Evolutionary conservation across 768 basidiomycete species (phyloP).

Genomic region (Porpolomopsis calyptriformis): DNA sequence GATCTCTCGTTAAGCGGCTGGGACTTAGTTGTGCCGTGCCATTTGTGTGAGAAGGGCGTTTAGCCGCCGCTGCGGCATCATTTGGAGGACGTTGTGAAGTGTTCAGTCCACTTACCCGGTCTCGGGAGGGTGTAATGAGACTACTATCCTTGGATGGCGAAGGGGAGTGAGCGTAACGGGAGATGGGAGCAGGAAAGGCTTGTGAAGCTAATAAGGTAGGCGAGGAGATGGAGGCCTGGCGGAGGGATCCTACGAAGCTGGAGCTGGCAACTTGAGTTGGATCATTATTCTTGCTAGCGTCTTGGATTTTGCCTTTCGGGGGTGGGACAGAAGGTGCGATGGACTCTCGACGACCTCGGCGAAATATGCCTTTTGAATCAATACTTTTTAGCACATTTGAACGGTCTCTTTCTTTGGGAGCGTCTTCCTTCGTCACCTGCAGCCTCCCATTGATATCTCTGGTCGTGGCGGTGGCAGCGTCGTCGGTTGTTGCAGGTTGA

Average conservation of each 20-base stretch:
- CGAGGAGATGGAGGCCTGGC: conserved; percentile 64
- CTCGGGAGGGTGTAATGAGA: conserved; percentile 37
- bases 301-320: conserved; percentile 21
- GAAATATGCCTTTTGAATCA: conserved; percentile 43
- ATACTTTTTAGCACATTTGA: conserved; percentile 36
- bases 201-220: conserved; percentile 56
- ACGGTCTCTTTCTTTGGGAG: conserved; percentile 29
- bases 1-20: conserved; percentile 12
- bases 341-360: conserved; percentile 31
- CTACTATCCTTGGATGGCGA: conserved; percentile 37
- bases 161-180: conserved; percentile 35
- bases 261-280: conserved; percentile 39
- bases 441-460: conserved; percentile 33
- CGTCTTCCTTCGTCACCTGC: conserved; percentile 30
- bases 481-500: conserved; percentile 25
- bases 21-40: conserved; percentile 10
- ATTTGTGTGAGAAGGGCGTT: conserved; percentile 10
- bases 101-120: conserved; percentile 33
- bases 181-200: conserved; percentile 43
- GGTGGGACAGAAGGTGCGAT: conserved; percentile 30
- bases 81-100: conserved; percentile 25
- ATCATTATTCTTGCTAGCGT: conserved; percentile 19
- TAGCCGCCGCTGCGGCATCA: conserved; percentile 24
- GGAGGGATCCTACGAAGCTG: conserved; percentile 48
- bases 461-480: conserved; percentile 32